Evolutionary conservation across 1,284 basidiomycete genomes (phyloP).

Genomic region (Hemileia vastatrix): DNA sequence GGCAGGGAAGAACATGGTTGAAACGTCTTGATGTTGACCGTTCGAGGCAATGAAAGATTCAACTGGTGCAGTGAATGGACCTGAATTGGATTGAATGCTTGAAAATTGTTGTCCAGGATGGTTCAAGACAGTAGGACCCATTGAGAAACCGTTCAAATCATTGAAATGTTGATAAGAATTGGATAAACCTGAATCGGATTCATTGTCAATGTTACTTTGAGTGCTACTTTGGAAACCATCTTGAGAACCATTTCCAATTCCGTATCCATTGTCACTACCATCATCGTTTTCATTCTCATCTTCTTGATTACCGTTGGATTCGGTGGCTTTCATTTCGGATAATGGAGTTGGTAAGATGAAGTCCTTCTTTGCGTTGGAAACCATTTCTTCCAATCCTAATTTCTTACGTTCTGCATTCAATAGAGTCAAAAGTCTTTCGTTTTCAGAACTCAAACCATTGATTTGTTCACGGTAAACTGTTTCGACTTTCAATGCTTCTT

Average conservation of each 20-base stretch:
- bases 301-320: background rate
- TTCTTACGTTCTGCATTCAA: slow-evolving; percentile 31
- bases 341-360: background rate
- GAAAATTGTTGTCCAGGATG: no score
- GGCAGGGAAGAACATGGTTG: background rate
- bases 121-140: no score
- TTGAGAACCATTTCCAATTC: background rate
- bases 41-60: no score
- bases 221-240: no score
- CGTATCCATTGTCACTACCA: background rate
- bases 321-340: background rate
- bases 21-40: no score
- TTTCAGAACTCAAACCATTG: slow-evolving; percentile 31
- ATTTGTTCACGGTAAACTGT: slow-evolving; percentile 33
- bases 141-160: no score
- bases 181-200: no score
- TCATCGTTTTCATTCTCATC: no score
- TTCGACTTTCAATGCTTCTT: slow-evolving; percentile 32
- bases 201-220: no score
- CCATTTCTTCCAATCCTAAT: slow-evolving; percentile 25
- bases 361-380: background rate
- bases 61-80: no score
- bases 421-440: slow-evolving; percentile 30
- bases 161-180: no score
- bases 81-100: no score